Evolutionary conservation across 768 basidiomycete species (phyloP).

Genomic region (Russula virescens): DNA sequence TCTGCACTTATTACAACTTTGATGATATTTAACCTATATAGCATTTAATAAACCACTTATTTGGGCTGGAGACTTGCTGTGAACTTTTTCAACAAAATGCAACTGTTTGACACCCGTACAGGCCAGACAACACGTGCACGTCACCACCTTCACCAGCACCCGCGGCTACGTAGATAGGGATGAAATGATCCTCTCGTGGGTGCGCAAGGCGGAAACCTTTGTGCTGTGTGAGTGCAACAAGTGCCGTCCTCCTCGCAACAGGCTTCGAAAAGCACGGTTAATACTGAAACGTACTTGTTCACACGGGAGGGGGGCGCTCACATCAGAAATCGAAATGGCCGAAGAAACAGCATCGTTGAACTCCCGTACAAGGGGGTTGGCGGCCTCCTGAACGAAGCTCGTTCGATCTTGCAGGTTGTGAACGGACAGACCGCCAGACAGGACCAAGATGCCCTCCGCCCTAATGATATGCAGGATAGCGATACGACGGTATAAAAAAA

Average conservation of each 20-base stretch:
- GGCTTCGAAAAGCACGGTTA: slow-evolving; percentile 32
- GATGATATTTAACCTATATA: slow-evolving; percentile 16
- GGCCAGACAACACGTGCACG: slow-evolving; percentile 43
- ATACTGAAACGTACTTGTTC: background rate
- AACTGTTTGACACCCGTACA: slow-evolving; percentile 58
- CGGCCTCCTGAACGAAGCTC: slow-evolving; percentile 46
- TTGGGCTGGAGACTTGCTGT: background rate
- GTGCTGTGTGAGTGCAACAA: slow-evolving; percentile 52
- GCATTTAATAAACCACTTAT: slow-evolving; percentile 21
- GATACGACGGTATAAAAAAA: background rate
- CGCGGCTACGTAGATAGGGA: slow-evolving; percentile 72
- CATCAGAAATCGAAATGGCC: slow-evolving; percentile 47
- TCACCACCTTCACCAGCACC: slow-evolving; percentile 61
- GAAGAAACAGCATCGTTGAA: slow-evolving; percentile 57
- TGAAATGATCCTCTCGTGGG: slow-evolving; percentile 75
- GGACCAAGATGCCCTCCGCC: slow-evolving; percentile 57
- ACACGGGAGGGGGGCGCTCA: slow-evolving; percentile 30
- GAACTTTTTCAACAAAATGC: slow-evolving; percentile 47
- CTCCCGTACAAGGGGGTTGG: slow-evolving; percentile 42
- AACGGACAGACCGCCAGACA: slow-evolving; percentile 64
- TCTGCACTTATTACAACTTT: slow-evolving; percentile 6
- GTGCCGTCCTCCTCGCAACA: slow-evolving; percentile 46
- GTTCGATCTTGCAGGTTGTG: slow-evolving; percentile 58
- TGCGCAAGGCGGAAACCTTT: slow-evolving; percentile 60
- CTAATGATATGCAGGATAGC: slow-evolving; percentile 30